Evolutionary conservation across 768 basidiomycete genomes (phyloP).

Genomic region (Harrya chromipes): DNA sequence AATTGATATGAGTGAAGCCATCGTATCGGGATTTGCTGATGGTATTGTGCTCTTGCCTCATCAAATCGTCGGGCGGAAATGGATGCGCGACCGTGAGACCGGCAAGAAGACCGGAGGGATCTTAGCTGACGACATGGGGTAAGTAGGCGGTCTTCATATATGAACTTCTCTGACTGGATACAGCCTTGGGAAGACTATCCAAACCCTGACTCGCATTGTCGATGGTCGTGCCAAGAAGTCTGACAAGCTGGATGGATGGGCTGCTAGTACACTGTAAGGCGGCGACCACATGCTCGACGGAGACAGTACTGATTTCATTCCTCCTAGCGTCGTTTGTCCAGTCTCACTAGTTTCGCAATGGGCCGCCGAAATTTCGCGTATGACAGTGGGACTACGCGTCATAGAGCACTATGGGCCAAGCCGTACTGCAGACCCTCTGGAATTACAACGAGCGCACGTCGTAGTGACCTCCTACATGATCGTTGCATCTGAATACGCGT

Average conservation of each 20-base stretch:
- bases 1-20: slow-evolving; percentile 61
- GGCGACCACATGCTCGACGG: neutral
- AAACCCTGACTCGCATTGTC: slow-evolving; percentile 82
- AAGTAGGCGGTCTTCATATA: slow-evolving; percentile 9
- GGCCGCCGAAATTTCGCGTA: slow-evolving; percentile 79
- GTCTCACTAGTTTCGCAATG: slow-evolving; percentile 88
- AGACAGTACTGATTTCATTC: neutral
- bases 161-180: slow-evolving; percentile 4
- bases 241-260: slow-evolving; percentile 72
- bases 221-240: slow-evolving; percentile 70
- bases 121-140: slow-evolving; percentile 91
- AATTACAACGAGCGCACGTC: slow-evolving; percentile 56
- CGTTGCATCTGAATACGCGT: slow-evolving; percentile 72
- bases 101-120: slow-evolving; percentile 84
- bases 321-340: slow-evolving; percentile 77
- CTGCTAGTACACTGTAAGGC: slow-evolving; percentile 65
- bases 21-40: slow-evolving; percentile 74
- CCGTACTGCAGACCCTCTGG: slow-evolving; percentile 62
- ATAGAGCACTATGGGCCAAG: slow-evolving; percentile 79
- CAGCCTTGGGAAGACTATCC: slow-evolving; percentile 88
- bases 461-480: slow-evolving; percentile 88
- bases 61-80: slow-evolving; percentile 79
- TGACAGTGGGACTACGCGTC: slow-evolving; percentile 64
- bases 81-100: slow-evolving; percentile 85
- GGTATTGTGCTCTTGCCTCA: slow-evolving; percentile 76